A percentile compares a stretch with the other conserved stretches of the same genome.
These are phyloP conservation scores for Stagonosporopsis tanaceti DNA, from an alignment of 2,329 filamentous ascomycete genomes.

Conservation along the genomic window DNA sequence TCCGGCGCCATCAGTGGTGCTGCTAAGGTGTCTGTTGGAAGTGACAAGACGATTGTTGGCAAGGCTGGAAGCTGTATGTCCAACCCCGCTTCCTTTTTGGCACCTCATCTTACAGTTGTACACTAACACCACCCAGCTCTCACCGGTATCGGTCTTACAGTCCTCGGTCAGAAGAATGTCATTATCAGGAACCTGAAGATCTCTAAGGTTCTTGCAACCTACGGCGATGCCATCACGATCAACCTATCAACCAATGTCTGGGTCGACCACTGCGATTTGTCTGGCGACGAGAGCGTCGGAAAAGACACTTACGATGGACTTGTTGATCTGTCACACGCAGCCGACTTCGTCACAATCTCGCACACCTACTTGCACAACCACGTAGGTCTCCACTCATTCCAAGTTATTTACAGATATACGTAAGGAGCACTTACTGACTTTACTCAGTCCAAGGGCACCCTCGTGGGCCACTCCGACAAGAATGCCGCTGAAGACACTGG, in stretches of 20 bases:
- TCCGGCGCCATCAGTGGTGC: slow-evolving; percentile 35
- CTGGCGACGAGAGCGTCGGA: slow-evolving; percentile 50
- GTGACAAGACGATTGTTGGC: slow-evolving; percentile 38
- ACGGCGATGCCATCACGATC: slow-evolving; percentile 68
- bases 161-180: slow-evolving; percentile 64
- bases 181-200: slow-evolving; percentile 69
- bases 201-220: slow-evolving; percentile 62
- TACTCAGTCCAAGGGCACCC: slow-evolving; percentile 61
- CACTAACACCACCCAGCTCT: slow-evolving; percentile 49
- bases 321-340: slow-evolving; percentile 69
- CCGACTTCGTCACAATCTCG: slow-evolving; percentile 67
- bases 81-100: neutral
- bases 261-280: slow-evolving; percentile 73
- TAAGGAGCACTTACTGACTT: neutral
- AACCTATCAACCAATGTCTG: slow-evolving; percentile 63
- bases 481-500: slow-evolving; percentile 64
- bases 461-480: slow-evolving; percentile 67
- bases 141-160: slow-evolving; percentile 59
- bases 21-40: slow-evolving; percentile 32
- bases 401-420: neutral
- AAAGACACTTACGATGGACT: slow-evolving; percentile 44
- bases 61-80: slow-evolving; percentile 54
- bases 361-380: slow-evolving; percentile 62
- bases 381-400: slow-evolving; percentile 26
- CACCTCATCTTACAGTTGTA: neutral